phyloP scores from a whole-genome alignment of 495 filamentous ascomycete species.

The Podospora pseudopauciseta region DNA sequence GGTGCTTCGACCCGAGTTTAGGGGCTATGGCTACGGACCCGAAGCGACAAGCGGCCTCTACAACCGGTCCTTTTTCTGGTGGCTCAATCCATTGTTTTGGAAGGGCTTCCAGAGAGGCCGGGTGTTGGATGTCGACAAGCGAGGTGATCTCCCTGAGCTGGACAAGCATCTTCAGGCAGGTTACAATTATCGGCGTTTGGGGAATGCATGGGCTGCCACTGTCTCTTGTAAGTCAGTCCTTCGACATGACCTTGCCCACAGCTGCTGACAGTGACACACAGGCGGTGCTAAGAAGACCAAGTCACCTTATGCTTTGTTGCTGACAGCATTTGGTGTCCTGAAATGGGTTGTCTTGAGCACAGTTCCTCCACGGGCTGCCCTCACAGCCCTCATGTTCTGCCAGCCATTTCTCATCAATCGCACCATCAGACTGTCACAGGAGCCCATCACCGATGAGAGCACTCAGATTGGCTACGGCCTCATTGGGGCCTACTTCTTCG shows the following conservation, averaged over 20 bases:
- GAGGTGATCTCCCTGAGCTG: slow-evolving; percentile 32
- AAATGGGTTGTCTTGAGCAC: slow-evolving; percentile 49
- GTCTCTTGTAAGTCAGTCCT: not conserved
- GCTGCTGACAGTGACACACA: not conserved
- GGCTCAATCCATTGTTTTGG: slow-evolving; percentile 40
- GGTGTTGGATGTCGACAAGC: slow-evolving; percentile 26
- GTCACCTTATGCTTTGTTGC: slow-evolving; percentile 38
- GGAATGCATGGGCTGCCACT: not conserved
- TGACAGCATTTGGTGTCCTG: slow-evolving; percentile 41
- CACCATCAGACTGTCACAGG: slow-evolving; percentile 43
- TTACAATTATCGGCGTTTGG: slow-evolving; percentile 13
- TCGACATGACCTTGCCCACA: not conserved
- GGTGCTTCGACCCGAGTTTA: slow-evolving; percentile 44
- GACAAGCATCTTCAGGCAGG: slow-evolving; percentile 49
- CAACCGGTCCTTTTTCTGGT: slow-evolving; percentile 38
- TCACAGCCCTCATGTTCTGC: slow-evolving; percentile 58
- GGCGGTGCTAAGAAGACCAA: slow-evolving; percentile 27
- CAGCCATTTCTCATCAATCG: slow-evolving; percentile 63
- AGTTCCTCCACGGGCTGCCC: slow-evolving; percentile 50
- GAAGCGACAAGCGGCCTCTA: slow-evolving; percentile 37
- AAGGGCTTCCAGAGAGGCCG: slow-evolving; percentile 25
- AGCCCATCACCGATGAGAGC: slow-evolving; percentile 26
- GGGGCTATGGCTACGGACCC: slow-evolving; percentile 26
- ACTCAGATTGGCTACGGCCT: slow-evolving; percentile 54
- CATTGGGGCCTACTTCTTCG: slow-evolving; percentile 60